Evolutionary conservation across 495 filamentous ascomycete species (phyloP), one percentile per base, ranked within the genome.

Genomic region (Tuber magnatum): DNA sequence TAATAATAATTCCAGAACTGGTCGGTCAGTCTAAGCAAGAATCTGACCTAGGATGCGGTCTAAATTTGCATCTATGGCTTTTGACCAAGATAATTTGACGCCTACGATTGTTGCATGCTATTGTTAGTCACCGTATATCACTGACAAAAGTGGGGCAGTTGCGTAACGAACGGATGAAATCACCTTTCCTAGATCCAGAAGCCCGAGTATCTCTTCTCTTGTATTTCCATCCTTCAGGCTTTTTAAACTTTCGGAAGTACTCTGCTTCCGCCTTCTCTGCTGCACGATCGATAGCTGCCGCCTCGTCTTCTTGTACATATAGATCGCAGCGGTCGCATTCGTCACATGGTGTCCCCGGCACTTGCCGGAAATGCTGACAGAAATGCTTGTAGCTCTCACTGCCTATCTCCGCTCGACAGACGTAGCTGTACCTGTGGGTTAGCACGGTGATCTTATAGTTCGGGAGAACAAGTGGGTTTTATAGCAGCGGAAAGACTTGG

Each of bases 361-460:
- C 85, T 0, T 92, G 91, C n/a, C 95, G 87, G 83, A 99, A 97
- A 84, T 99, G 95, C 79, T 97, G 89, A 82, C 95, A 99, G 80
- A 97, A 99, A 83, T 99, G 95, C 40, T 88, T 84, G 80, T 99
- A 97, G 10, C 94, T 92, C 78, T 92, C 76, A 3, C 42, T 74
- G 1, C 78, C 80, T 46, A 88, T 84, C 68, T 87, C 84, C 16
- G 78, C 78, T 16, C 83, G 82, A 69, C 81, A 82, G 24, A 82
- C 75, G 51, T 82, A 82, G 44, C 78, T 78, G 10, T 56, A 43
- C 14, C 18, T 20, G 16, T 16, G 35, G 43, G 10, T 71, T 14
- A 41, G 39, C 24, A 35, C 7, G 38, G n/a, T 24, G 35, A 71
- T 71, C 24, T 16, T 24, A 16, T 9, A 7, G 40, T 16, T 48